Base-by-base conservation (phyloP, 139 green algal species). In the Deuterostichococcus epilithicus region DNA sequence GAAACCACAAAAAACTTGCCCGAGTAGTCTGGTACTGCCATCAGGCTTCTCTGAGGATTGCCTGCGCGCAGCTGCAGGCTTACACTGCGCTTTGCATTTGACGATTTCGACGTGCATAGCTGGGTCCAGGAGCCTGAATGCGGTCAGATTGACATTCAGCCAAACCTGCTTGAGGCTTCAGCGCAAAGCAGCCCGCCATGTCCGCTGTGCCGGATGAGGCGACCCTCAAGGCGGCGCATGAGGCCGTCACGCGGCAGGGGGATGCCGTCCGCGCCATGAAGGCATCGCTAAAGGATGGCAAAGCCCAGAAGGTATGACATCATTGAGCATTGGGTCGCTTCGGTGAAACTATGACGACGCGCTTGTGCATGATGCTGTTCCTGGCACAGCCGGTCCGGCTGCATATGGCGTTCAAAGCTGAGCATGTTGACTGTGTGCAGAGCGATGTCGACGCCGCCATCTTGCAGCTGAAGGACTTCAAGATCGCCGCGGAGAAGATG, bases 181-280 rank as follows among this genome's bases (percentile, higher is more conserved):
- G 20, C 52, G 10, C 18, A 25, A 23, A 25, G 5, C 52, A 23
- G 52, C 52, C 8, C 3, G 52, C 52, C 6, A 82, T 82, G 47
- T 39, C 76, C 30, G 26, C n/a, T 26, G 38, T 35, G 1, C 38
- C 47, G 36, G 45, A 81, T 28, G 75, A 88, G 52, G 30, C 38
- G 8, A 38, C 33, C 22, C 47, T 97, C 1, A 35, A 77, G 1
- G 73, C 76, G 6, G 85, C 89, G 26, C 88, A 97, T 76, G 92
- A 90, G 15, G 90, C 85, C 0, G 89, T 93, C 13, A 86, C 86
- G 15, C 88, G 89, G 77, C 90, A 97, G 78, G 95, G 94, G 22
- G 94, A 98, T 77, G 88, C 79, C 3, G 95, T 98, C 5, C 85
- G 95, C 15, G 89, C 90, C 2, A 86, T 98, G 18, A 98, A 98